Percentiles rank a stretch among this genome's conserved stretches.
Conservation (phyloP, 345 rosid species). For the Noccaea bulbosa region DNA sequence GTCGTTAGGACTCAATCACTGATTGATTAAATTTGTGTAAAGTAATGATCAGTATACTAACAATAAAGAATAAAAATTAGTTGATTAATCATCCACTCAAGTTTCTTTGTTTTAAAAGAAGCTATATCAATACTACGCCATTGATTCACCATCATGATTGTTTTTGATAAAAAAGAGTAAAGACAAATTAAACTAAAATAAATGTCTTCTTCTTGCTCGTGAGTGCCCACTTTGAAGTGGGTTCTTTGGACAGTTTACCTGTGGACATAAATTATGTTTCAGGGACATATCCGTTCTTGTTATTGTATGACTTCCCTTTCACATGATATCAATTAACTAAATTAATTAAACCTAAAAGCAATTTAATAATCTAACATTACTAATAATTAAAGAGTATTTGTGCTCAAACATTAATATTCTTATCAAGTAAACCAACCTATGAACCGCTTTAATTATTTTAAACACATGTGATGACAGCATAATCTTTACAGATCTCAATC, state of each 20-base stretch:
- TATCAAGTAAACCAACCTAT: conserved; percentile 4
- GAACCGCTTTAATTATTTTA: neutral
- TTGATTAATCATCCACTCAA: neutral
- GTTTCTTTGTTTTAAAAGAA: neutral
- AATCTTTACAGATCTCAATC: neutral
- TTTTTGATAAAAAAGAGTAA: conserved; percentile 18
- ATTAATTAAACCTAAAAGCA: neutral
- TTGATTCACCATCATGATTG: conserved; percentile 32
- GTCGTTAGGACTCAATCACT: neutral
- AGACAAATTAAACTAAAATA: conserved; percentile 19
- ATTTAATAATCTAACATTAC: neutral
- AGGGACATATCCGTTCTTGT: conserved; percentile 16
- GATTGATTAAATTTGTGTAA: neutral
- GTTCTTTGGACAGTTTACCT: conserved; percentile 32
- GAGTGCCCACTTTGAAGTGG: conserved; percentile 39
- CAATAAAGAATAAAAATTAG: neutral
- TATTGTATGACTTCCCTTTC: conserved; percentile 24
- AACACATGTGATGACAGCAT: conserved; percentile 5
- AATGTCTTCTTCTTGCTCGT: conserved; percentile 32
- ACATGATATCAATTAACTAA: conserved; percentile 10
- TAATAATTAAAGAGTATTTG: neutral
- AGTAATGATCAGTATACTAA: neutral
- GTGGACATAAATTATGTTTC: conserved; percentile 26
- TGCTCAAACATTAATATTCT: neutral
- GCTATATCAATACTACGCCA: conserved; percentile 13